A percentile compares a stretch with the other conserved stretches of the same genome.
Conservation (phyloP, 257 asterid species). For the Solanum infundibuliforme region DNA sequence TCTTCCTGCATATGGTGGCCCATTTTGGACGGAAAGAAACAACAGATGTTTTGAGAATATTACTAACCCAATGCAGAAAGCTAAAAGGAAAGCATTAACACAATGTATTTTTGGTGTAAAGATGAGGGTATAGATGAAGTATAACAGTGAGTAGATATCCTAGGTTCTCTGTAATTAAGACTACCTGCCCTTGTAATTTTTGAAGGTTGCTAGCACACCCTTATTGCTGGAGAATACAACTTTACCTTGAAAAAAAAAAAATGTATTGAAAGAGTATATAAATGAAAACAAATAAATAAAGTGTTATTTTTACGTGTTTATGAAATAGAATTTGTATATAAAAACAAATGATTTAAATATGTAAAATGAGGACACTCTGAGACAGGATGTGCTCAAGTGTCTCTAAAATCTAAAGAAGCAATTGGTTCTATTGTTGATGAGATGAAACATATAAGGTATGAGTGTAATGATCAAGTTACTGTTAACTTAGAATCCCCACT, state of each 20-base stretch:
- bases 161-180: neutral
- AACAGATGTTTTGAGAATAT: neutral
- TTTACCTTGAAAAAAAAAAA: neutral
- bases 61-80: neutral
- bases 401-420: neutral
- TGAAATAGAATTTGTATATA: neutral
- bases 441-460: neutral
- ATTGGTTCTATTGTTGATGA: neutral
- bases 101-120: neutral
- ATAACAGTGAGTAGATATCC: neutral
- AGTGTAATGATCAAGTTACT: neutral
- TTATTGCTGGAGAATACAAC: neutral
- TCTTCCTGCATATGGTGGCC: neutral
- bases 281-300: neutral
- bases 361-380: neutral
- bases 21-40: neutral
- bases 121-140: neutral
- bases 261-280: neutral
- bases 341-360: neutral
- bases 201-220: neutral
- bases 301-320: neutral
- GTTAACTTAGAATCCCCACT: neutral
- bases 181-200: neutral
- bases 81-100: neutral
- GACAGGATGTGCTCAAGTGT: neutral